Conservation (phyloP, 1,139 yeast species). For the Pichia norvegensis region DNA sequence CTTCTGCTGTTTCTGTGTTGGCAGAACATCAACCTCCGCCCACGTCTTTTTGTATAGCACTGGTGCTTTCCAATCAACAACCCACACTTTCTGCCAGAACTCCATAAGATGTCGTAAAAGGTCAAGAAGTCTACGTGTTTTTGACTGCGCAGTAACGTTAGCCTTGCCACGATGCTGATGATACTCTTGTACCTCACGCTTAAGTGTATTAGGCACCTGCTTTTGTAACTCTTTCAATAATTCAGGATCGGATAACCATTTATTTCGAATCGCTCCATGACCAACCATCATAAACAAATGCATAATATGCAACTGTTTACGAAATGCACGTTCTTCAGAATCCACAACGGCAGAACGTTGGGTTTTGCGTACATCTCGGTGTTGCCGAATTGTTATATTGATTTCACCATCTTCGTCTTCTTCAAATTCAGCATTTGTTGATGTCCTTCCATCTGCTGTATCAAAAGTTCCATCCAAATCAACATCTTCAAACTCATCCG, state of each 20-base stretch:
- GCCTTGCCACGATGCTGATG: conserved; percentile 12
- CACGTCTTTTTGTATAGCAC: conserved; percentile 42
- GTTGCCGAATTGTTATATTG: conserved; percentile 21
- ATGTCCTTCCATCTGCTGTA: no score
- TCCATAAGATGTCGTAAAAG: conserved; percentile 60
- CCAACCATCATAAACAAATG: conserved; percentile 50
- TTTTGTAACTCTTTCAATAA: conserved; percentile 35
- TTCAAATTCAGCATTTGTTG: conserved; percentile 5
- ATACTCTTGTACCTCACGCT: conserved; percentile 31
- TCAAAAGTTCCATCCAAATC: conserved; percentile 20
- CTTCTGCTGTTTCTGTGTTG: conserved; percentile 4
- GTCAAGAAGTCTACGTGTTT: conserved; percentile 67
- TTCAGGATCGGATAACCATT: conserved; percentile 45
- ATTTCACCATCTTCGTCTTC: conserved; percentile 14
- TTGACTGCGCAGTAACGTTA: conserved; percentile 33
- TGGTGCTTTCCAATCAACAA: conserved; percentile 31
- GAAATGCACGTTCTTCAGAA: conserved; percentile 44
- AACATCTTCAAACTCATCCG: conserved; percentile 32
- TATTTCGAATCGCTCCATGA: conserved; percentile 61
- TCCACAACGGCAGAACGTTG: conserved; percentile 34
- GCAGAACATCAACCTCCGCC: conserved; percentile 42
- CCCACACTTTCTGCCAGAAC: conserved; percentile 55
- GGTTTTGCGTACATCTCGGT: conserved; percentile 20
- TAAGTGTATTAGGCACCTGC: conserved; percentile 41
- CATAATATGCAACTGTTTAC: conserved; percentile 53